Evolutionary conservation across 177 flowering plant genomes (phyloP).

Genomic region (Vitis hybrid): DNA sequence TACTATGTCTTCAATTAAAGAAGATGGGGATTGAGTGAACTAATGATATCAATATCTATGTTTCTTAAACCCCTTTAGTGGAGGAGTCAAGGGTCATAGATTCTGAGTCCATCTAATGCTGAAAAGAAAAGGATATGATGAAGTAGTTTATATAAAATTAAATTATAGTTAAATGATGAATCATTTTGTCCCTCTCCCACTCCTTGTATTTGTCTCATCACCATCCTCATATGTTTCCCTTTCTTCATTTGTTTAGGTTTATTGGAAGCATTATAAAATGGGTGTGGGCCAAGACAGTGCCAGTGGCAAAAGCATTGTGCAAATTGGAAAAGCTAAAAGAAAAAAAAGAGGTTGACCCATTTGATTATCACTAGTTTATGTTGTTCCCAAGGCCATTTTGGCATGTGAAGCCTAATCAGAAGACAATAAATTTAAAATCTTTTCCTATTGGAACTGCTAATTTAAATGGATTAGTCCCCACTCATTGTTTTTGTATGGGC

Average conservation of each 20-base stretch:
- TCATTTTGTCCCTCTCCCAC: neutral
- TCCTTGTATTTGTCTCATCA: neutral
- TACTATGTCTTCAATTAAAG: neutral
- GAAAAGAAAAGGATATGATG: constrained; percentile 11
- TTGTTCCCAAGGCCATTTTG: constrained; percentile 53
- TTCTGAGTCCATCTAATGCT: constrained; percentile 26
- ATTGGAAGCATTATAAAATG: too few species aligned
- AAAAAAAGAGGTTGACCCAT: constrained; percentile 39
- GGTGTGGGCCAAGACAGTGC: constrained; percentile 19
- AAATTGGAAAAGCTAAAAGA: constrained; percentile 25
- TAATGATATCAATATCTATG: constrained; percentile 12
- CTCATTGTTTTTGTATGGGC: constrained; percentile 20
- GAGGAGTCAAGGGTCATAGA: constrained; percentile 67
- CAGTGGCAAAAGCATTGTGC: constrained; percentile 31
- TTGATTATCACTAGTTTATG: constrained; percentile 36
- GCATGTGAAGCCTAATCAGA: constrained; percentile 28
- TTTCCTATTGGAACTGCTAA: constrained; percentile 27
- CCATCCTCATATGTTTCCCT: neutral
- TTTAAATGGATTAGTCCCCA: constrained; percentile 27
- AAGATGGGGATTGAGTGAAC: neutral
- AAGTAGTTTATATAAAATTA: neutral
- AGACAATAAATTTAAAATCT: constrained; percentile 13
- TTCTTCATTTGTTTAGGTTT: constrained; percentile 4
- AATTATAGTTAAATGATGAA: neutral
- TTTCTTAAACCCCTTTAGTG: constrained; percentile 31